These are phyloP conservation scores for Cadophora sp. DNA, from an alignment of 2,329 filamentous ascomycete genomes.

Conservation along the genomic window DNA sequence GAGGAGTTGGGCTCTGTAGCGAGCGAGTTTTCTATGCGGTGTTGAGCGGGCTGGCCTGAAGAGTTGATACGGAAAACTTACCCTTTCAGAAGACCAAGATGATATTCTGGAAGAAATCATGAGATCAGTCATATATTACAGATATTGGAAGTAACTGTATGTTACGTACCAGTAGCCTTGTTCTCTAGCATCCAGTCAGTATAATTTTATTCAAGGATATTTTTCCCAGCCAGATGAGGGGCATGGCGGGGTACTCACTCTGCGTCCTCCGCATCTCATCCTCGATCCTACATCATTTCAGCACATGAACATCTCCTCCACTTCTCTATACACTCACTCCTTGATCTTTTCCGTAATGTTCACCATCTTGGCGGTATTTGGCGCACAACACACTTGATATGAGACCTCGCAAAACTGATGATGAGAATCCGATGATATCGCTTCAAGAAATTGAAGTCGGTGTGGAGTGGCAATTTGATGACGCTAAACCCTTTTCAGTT, in stretches of 20 bases:
- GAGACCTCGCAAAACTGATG: background rate
- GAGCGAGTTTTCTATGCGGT: constrained; percentile 82
- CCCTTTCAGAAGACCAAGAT: constrained; percentile 97
- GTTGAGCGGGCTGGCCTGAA: constrained; percentile 17
- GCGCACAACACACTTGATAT: constrained; percentile 12
- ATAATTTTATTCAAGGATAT: background rate
- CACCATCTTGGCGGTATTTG: constrained; percentile 72
- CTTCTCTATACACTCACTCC: constrained; percentile 67
- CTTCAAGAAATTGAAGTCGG: constrained; percentile 18
- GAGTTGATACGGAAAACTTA: constrained; percentile 53
- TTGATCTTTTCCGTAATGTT: constrained; percentile 99
- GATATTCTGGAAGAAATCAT: constrained; percentile 75
- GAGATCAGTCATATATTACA: background rate
- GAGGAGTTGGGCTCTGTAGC: constrained; percentile 90
- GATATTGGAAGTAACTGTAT: constrained; percentile 14
- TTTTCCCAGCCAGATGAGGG: background rate
- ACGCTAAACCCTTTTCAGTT: constrained; percentile 6
- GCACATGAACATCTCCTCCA: constrained; percentile 23
- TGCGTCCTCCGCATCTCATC: constrained; percentile 99
- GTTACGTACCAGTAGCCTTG: constrained; percentile 88
- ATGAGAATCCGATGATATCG: constrained; percentile 18
- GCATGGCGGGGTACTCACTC: constrained; percentile 65
- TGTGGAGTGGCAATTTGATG: constrained; percentile 24
- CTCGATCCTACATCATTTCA: constrained; percentile 76
- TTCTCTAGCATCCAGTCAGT: constrained; percentile 70